A percentile compares a stretch with the other conserved stretches of the same genome.
These are phyloP conservation scores for Quercus lobata DNA, from an alignment of 331 rosid genomes.

Conservation along the genomic window DNA sequence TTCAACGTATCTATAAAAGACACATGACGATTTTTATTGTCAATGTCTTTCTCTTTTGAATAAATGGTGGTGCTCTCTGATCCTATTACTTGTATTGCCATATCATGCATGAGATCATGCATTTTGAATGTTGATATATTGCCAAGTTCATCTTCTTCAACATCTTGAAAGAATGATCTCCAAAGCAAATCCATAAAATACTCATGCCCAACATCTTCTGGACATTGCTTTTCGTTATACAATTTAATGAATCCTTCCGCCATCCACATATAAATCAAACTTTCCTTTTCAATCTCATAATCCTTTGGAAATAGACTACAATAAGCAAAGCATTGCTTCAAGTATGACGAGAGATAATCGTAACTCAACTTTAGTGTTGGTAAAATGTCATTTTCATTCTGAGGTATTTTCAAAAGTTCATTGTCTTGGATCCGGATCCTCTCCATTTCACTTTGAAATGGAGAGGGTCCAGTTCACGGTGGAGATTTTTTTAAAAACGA, in stretches of 20 bases:
- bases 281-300: fast-evolving
- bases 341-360: fast-evolving
- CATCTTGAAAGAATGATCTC: conserved; percentile 11
- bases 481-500: too few species aligned
- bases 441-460: too few species aligned
- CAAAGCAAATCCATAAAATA: background rate
- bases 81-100: background rate
- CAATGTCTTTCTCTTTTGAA: background rate
- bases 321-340: too few species aligned
- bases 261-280: conserved; percentile 1
- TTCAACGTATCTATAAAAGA: fast-evolving
- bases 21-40: background rate
- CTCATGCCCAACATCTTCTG: conserved; percentile 7
- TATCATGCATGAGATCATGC: background rate
- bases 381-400: fast-evolving
- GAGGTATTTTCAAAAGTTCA: fast-evolving
- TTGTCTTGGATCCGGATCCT: too few species aligned
- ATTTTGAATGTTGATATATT: background rate
- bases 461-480: too few species aligned
- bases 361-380: too few species aligned
- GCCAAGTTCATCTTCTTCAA: background rate
- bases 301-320: too few species aligned
- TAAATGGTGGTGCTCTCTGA: background rate
- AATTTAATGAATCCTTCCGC: conserved; percentile 14
- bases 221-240: fast-evolving